These are phyloP conservation scores for Ascosphaera pollenicola DNA, from an alignment of 2,329 filamentous ascomycete genomes.

Conservation along the genomic window DNA sequence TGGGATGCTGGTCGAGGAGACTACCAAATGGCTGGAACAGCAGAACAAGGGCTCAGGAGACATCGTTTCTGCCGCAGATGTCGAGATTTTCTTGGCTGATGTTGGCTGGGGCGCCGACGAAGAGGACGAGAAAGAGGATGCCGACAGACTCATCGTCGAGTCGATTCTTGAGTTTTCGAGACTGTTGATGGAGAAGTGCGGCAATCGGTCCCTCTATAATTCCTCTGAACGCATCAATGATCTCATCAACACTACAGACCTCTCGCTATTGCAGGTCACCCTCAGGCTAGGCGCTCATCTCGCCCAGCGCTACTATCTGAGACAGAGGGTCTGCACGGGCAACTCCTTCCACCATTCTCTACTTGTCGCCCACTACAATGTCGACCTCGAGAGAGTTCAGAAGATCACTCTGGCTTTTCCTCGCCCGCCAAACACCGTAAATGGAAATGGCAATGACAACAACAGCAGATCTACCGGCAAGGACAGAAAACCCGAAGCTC, in stretches of 20 bases:
- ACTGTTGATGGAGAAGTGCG: constrained; percentile 79
- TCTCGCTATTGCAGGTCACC: constrained; percentile 54
- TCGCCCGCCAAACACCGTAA: constrained; percentile 38
- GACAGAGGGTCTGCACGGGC: constrained; percentile 46
- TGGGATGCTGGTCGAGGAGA: constrained; percentile 13
- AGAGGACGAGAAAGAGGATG: constrained; percentile 26
- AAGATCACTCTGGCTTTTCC: constrained; percentile 65
- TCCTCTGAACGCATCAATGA: constrained; percentile 81
- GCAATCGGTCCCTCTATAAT: constrained; percentile 86
- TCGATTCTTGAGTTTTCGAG: constrained; percentile 66
- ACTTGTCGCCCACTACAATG: constrained; percentile 61
- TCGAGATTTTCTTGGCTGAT: constrained; percentile 30
- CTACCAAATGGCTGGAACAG: constrained; percentile 18
- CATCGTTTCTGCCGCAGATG: constrained; percentile 29
- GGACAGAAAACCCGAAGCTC: constrained; percentile 27
- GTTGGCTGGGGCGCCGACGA: constrained; percentile 35
- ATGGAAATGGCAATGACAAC: constrained; percentile 13
- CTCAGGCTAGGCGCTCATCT: constrained; percentile 66
- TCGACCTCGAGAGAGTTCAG: constrained; percentile 55
- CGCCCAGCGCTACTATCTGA: constrained; percentile 78
- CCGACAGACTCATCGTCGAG: constrained; percentile 61
- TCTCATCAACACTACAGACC: constrained; percentile 67
- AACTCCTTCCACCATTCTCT: constrained; percentile 49
- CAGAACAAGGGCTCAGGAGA: constrained; percentile 29
- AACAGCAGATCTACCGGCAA: constrained; percentile 39